Evolutionary conservation across 2,329 filamentous ascomycete species (phyloP).

Genomic region (Fusarium cicatricum): DNA sequence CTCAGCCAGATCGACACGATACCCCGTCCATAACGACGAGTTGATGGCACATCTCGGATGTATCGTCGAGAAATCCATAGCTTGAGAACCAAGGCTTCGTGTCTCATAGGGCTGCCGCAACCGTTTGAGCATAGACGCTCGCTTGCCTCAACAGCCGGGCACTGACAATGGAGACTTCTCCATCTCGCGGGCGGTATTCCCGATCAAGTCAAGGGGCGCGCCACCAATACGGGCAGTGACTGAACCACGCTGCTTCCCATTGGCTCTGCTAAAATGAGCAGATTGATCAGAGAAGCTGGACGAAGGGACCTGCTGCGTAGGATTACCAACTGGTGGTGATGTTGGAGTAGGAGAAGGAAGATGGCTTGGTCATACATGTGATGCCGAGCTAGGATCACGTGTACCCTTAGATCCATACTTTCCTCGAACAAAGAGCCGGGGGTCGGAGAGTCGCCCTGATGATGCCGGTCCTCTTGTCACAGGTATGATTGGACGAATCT

Average conservation of each 20-base stretch:
- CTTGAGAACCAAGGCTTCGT: background rate
- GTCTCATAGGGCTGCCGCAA: constrained; percentile 7
- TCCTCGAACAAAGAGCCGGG: too few species aligned
- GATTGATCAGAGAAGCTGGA: constrained; percentile 7
- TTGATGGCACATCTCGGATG: too few species aligned
- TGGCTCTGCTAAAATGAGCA: constrained; percentile 34
- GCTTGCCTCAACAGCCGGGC: constrained; percentile 12
- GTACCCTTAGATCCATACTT: too few species aligned
- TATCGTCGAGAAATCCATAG: background rate
- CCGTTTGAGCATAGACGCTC: constrained; percentile 14
- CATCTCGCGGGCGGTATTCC: constrained; percentile 17
- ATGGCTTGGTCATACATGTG: too few species aligned
- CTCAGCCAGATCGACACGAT: too few species aligned
- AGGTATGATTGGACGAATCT: too few species aligned
- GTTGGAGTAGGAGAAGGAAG: background rate
- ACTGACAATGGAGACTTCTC: constrained; percentile 7
- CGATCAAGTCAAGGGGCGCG: constrained; percentile 29
- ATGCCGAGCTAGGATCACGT: too few species aligned
- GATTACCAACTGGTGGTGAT: background rate
- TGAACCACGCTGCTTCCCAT: constrained; percentile 20
- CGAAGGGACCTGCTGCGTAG: constrained; percentile 1
- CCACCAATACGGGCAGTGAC: constrained; percentile 20
- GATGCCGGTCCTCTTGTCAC: too few species aligned
- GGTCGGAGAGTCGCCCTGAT: too few species aligned
- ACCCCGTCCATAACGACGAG: too few species aligned